phyloP scores from a whole-genome alignment of 1,284 basidiomycete genomes.

The Boletus subluridellus region DNA sequence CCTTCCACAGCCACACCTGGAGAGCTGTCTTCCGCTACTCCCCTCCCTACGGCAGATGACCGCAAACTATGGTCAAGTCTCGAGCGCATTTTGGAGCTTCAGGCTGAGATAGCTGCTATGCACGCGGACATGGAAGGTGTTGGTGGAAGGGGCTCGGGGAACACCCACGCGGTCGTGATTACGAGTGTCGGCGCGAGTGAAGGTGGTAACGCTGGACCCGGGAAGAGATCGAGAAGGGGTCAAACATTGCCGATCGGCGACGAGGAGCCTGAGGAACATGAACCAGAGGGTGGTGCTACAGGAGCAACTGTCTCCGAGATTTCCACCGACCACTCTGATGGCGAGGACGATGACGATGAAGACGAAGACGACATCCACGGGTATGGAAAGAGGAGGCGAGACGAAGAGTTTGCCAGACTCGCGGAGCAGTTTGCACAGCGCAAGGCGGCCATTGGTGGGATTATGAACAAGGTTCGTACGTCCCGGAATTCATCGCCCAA shows the following conservation, averaged over 20 bases:
- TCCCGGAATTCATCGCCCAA: background rate
- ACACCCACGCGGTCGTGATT: background rate
- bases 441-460: slow-evolving; percentile 60
- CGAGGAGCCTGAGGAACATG: slow-evolving; percentile 28
- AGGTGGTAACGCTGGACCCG: background rate
- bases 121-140: slow-evolving; percentile 72
- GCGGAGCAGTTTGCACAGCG: slow-evolving; percentile 64
- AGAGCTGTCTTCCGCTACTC: background rate
- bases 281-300: background rate
- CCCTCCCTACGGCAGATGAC: slow-evolving; percentile 25
- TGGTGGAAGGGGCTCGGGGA: slow-evolving; percentile 35
- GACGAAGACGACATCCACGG: slow-evolving; percentile 42
- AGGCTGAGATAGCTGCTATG: slow-evolving; percentile 65
- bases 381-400: slow-evolving; percentile 45
- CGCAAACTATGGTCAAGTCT: slow-evolving; percentile 62
- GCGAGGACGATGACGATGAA: slow-evolving; percentile 41
- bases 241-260: slow-evolving; percentile 30
- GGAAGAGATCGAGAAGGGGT: slow-evolving; percentile 18
- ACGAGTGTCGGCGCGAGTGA: slow-evolving; percentile 2
- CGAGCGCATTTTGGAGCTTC: slow-evolving; percentile 60
- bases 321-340: slow-evolving; percentile 30
- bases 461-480: slow-evolving; percentile 63
- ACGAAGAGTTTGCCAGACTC: slow-evolving; percentile 63
- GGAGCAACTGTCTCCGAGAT: slow-evolving; percentile 19
- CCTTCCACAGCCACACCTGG: slow-evolving; percentile 5